Percentiles rank a stretch among this genome's conserved stretches.
These are phyloP conservation scores for Metschnikowia cubensis DNA, from an alignment of 805 yeast species.

Conservation along the genomic window DNA sequence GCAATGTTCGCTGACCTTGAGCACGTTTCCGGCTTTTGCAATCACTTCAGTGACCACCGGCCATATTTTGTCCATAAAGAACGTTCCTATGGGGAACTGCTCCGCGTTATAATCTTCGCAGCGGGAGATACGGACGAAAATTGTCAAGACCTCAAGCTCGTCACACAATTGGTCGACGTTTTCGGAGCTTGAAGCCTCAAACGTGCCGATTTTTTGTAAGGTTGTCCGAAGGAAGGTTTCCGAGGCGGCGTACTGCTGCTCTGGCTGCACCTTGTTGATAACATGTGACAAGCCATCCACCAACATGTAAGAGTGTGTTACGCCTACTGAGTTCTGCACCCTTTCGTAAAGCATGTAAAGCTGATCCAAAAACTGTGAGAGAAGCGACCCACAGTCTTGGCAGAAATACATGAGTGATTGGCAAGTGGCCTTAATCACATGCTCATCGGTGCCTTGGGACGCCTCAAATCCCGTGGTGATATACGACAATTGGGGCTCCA, in stretches of 20 bases:
- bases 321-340: slow-evolving; percentile 51
- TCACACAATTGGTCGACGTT: slow-evolving; percentile 47
- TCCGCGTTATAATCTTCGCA: slow-evolving; percentile 38
- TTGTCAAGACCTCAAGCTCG: slow-evolving; percentile 64
- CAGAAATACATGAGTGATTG: slow-evolving; percentile 93
- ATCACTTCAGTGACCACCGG: slow-evolving; percentile 51
- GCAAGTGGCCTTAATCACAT: slow-evolving; percentile 79
- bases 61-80: slow-evolving; percentile 53
- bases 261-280: slow-evolving; percentile 55
- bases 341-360: slow-evolving; percentile 66
- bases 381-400: slow-evolving; percentile 73
- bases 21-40: slow-evolving; percentile 52
- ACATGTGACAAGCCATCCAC: slow-evolving; percentile 90
- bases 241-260: slow-evolving; percentile 49
- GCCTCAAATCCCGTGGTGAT: slow-evolving; percentile 67
- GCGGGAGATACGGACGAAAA: slow-evolving; percentile 54
- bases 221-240: slow-evolving; percentile 67
- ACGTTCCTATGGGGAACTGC: slow-evolving; percentile 49
- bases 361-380: slow-evolving; percentile 69
- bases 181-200: slow-evolving; percentile 21
- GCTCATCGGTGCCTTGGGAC: slow-evolving; percentile 23
- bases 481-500: slow-evolving; percentile 80
- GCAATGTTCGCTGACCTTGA: slow-evolving; percentile 68
- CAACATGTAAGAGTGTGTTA: slow-evolving; percentile 69
- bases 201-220: slow-evolving; percentile 40